These are phyloP conservation scores for Allantophomopsis cytisporea DNA, from an alignment of 2,329 filamentous ascomycete genomes.

Conservation along the genomic window DNA sequence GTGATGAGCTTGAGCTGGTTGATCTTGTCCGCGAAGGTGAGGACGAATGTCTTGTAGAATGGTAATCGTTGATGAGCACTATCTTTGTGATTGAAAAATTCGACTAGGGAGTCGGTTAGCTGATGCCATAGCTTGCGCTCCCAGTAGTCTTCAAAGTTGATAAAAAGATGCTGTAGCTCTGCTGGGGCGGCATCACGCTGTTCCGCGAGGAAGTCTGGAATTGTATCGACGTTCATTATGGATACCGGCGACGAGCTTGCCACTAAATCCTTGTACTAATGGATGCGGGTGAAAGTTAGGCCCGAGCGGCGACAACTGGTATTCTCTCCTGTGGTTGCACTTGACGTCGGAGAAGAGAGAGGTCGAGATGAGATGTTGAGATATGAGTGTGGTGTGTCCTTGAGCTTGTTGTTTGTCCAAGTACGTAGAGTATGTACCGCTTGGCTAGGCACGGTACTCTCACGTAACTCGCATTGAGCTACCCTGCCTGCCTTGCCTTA, in stretches of 20 bases:
- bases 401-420: too few relatives aligned
- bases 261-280: too few relatives aligned
- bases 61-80: constrained; percentile 76
- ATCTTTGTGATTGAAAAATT: constrained; percentile 73
- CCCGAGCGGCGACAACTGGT: too few relatives aligned
- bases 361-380: too few relatives aligned
- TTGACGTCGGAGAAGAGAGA: too few relatives aligned
- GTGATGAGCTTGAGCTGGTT: constrained; percentile 96
- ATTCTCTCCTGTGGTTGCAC: too few relatives aligned
- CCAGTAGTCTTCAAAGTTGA: constrained; percentile 93
- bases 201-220: constrained; percentile 82
- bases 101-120: constrained; percentile 76
- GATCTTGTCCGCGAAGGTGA: constrained; percentile 96
- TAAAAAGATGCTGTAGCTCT: constrained; percentile 75
- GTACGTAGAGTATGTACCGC: too few relatives aligned
- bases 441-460: too few relatives aligned
- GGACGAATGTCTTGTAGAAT: constrained; percentile 89
- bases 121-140: constrained; percentile 99
- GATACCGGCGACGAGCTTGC: constrained; percentile 1
- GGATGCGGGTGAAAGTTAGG: too few relatives aligned
- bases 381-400: too few relatives aligned
- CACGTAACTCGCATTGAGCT: too few relatives aligned
- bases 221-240: constrained; percentile 72
- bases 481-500: too few relatives aligned
- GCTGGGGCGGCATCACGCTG: constrained; percentile 81